Conservation (phyloP, 257 asterid species). For the Solanum corneliomulleri region DNA sequence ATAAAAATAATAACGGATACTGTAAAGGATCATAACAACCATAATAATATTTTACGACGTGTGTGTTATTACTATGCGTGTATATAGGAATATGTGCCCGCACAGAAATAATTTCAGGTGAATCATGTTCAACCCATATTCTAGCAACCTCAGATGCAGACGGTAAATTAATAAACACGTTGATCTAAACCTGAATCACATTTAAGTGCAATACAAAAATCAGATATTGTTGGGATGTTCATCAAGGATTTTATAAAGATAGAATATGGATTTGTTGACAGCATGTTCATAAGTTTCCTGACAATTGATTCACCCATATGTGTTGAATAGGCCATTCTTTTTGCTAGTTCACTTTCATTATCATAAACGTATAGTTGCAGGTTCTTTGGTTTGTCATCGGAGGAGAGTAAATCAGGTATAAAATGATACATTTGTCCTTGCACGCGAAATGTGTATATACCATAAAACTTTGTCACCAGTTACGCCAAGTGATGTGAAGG, state of each 20-base stretch:
- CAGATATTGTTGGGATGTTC: not conserved
- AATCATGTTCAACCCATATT: not conserved
- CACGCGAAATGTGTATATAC: not conserved
- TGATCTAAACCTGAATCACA: not conserved
- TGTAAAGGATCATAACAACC: not conserved
- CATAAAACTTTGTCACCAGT: not conserved
- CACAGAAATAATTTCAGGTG: not conserved
- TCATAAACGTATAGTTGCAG: not conserved
- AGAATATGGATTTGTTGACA: not conserved
- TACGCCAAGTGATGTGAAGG: not conserved
- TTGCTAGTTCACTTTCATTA: not conserved
- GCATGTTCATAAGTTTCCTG: not conserved
- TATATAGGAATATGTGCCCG: not conserved
- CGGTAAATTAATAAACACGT: not conserved
- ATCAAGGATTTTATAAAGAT: not conserved
- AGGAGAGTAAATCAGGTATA: not conserved
- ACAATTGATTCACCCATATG: not conserved
- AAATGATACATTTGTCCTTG: not conserved
- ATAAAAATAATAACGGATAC: not conserved
- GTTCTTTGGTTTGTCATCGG: not conserved
- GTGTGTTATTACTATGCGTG: not conserved
- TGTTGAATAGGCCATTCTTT: not conserved
- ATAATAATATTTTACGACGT: not conserved
- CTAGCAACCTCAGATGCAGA: not conserved
- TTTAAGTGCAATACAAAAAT: not conserved